Base-by-base conservation (phyloP, 164 flowering plant genomes). In the Warburgia ugandensis region DNA sequence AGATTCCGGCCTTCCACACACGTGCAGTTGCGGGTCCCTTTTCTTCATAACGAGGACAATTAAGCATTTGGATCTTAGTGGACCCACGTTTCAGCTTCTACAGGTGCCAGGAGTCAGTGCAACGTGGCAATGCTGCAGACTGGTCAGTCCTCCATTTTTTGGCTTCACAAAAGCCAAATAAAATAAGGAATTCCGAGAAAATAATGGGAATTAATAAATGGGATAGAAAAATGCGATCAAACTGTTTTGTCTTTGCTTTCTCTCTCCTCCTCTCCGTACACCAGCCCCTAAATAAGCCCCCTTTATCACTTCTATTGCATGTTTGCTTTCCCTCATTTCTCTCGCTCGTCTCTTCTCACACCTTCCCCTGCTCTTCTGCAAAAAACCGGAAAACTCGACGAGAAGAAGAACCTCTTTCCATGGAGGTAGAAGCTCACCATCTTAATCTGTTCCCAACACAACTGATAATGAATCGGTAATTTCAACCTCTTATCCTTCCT, bases 371-470 rank as follows among this genome's bases (percentile, higher is more conserved):
- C 46, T 21, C 54, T n/a, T n/a, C n/a, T n/a, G n/a, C n/a, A n/a
- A 20, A 46, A n/a, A 13, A 14, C 26, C 21, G 3, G 14, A 22
- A 28, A 43, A n/a, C 22, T 22, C 28, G 29, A 12, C 48, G 10
- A 6, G 11, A 22, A 27, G 29, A 28, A 40, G 2, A 38, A 2
- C 21, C 21, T 23, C 11, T 29, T 29, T 57, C 27, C 33, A 78
- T 82, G 89, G 84, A 83, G 10, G 81, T 79, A 48, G 79, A 82
- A 59, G 73, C 89, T 46, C 75, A 58, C 29, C 76, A 71, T 38
- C 64, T 61, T 43, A 65, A 69, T 50, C 65, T 65, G 41, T 64
- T 75, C 49, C 54, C 78, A 38, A 31, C 73, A 6, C 80, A 73
- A 58, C 54, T 72, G 14, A 39, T 77, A 30, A 13, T 43, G 1